Evolutionary conservation across 139 green algal genomes (phyloP), one percentile per base, ranked within the genome.

Genomic region (Monoraphidium neglectum): DNA sequence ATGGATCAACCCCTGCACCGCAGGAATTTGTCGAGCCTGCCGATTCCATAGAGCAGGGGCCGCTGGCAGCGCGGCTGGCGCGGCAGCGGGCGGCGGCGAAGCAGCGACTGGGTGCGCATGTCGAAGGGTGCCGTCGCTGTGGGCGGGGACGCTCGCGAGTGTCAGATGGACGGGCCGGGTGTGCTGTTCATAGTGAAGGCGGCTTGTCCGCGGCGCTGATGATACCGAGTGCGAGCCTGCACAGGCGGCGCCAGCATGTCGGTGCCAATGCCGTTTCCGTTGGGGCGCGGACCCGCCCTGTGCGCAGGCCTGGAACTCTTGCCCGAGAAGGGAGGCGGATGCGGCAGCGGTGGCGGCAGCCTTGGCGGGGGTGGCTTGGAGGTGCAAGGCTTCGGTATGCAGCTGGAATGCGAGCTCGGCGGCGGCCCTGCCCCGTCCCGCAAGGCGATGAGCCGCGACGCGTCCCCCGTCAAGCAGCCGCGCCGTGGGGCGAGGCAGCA

Each of bases 381-480:
- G 12, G 70, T 60, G 12, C 77, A 96, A 26, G 82, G 97, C 66
- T 88, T 97, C 82, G 88, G 89, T 0, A 78, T 84, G 13, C 87
- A 94, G 2, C 77, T 97, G 24, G 69, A 97, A 1, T 64, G 78
- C 4, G 93, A 97, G 35, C 91, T 95, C 33, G 93, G 97, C 74
- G 76, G 97, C 16, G 68, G 84, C 67, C 75, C 69, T 35, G 51
- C 65, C 16, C 18, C 56, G 1, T 12, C 8, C 43, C 8, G 28
- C 38, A 70, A 68, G 6, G 10, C 46, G 51, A 21, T 56, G 47
- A 54, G 32, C 21, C 60, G 40, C n/a, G 21, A 16, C 30, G 13
- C 56, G 26, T 37, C 30, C 68, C 54, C 21, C 35, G 49, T 32
- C 32, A 21, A 32, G 53, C 46, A 68, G 53, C 32, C 24, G 56